A percentile compares a stretch with the other conserved stretches of the same genome.
Conservation (phyloP, 2,329 filamentous ascomycete genomes). For the Pseudocercospora cruenta region DNA sequence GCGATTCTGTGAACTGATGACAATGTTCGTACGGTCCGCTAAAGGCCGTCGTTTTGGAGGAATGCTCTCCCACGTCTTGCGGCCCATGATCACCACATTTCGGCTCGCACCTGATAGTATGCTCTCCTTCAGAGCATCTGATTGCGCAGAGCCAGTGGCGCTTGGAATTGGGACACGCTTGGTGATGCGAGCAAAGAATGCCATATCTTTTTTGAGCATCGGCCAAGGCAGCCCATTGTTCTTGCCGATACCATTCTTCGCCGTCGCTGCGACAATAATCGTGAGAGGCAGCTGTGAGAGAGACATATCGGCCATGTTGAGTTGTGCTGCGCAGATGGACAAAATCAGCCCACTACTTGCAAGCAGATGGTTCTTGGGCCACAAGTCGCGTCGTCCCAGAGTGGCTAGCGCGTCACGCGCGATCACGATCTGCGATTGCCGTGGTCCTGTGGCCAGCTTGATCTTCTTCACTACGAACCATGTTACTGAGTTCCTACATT, state of each 20-base stretch:
- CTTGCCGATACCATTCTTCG: conserved; percentile 81
- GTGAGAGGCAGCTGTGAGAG: conserved; percentile 59
- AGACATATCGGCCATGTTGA: conserved; percentile 35
- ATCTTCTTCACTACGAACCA: neutral
- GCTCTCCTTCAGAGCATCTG: conserved; percentile 28
- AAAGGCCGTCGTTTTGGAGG: conserved; percentile 78
- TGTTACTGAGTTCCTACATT: neutral
- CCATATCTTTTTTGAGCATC: conserved; percentile 86
- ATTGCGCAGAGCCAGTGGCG: conserved; percentile 36
- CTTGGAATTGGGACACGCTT: conserved; percentile 65
- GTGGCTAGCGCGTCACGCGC: neutral
- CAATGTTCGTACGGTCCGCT: conserved; percentile 76
- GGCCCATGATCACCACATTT: conserved; percentile 89
- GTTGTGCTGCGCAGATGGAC: neutral
- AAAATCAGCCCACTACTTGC: neutral
- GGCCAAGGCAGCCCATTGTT: conserved; percentile 84
- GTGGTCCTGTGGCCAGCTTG: neutral
- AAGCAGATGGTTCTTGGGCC: neutral
- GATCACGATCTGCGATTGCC: neutral
- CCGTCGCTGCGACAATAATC: conserved; percentile 93
- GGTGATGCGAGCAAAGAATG: conserved; percentile 90
- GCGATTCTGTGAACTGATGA: conserved; percentile 63
- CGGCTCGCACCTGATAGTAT: conserved; percentile 26
- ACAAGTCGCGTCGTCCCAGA: neutral
- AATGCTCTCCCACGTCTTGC: conserved; percentile 95